Conservation (phyloP, 129 eudicot genomes). For the Chrysanthemum lavandulifolium region DNA sequence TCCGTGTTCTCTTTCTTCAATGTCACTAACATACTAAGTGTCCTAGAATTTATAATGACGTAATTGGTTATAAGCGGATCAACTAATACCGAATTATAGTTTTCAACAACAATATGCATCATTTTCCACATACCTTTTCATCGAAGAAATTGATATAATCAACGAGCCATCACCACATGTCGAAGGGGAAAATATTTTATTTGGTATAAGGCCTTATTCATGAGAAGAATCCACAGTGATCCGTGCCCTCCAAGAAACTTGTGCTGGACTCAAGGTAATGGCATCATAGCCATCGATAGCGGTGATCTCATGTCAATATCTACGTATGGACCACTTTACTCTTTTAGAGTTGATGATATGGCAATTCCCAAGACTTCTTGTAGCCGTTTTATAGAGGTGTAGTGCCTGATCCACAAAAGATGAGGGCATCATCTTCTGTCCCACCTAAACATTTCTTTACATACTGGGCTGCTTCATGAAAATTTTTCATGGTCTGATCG, state of each 20-base stretch:
- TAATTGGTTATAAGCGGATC: not conserved
- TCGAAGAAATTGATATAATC: constrained; percentile 56
- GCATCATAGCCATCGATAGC: constrained; percentile 82
- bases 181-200: constrained; percentile 64
- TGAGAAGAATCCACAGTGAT: constrained; percentile 61
- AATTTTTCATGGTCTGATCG: constrained; percentile 44
- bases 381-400: constrained; percentile 78
- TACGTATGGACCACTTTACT: constrained; percentile 61
- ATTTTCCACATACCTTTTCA: constrained; percentile 41
- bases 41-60: constrained; percentile 35
- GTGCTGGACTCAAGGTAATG: constrained; percentile 65
- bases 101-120: not conserved
- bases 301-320: constrained; percentile 81
- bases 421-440: constrained; percentile 49
- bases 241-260: constrained; percentile 41
- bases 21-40: constrained; percentile 53
- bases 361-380: constrained; percentile 79
- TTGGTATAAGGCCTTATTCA: constrained; percentile 57
- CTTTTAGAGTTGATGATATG: constrained; percentile 51
- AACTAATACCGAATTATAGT: too few relatives aligned
- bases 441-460: constrained; percentile 78
- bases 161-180: constrained; percentile 96
- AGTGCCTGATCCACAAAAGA: constrained; percentile 80
- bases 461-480: constrained; percentile 45
- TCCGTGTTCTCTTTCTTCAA: constrained; percentile 91